phyloP scores from a whole-genome alignment of 495 filamentous ascomycete genomes.

The Penicillium paxilli region DNA sequence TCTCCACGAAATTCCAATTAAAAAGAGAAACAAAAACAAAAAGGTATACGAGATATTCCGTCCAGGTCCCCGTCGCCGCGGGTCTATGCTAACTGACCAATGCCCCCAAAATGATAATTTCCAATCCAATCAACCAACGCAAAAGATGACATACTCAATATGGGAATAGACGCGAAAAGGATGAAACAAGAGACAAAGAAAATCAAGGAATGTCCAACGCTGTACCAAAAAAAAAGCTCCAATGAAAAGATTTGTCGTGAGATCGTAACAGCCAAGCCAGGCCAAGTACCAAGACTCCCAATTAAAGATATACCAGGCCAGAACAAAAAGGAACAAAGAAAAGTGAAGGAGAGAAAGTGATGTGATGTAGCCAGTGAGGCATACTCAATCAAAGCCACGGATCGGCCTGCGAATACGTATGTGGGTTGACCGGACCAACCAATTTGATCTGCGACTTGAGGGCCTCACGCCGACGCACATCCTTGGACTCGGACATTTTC shows the following conservation, averaged over 20 bases:
- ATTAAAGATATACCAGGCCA: slow-evolving; percentile 1
- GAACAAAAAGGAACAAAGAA: slow-evolving; percentile 1
- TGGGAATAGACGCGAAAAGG: background rate
- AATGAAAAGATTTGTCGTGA: background rate
- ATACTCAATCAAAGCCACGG: slow-evolving; percentile 35
- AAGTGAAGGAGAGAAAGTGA: background rate
- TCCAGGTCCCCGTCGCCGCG: background rate
- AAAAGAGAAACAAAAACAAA: background rate
- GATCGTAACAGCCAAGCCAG: background rate
- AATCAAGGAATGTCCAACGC: background rate
- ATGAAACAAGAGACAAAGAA: background rate
- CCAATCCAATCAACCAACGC: background rate
- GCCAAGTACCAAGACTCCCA: background rate
- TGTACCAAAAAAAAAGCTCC: background rate
- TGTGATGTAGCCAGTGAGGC: background rate
- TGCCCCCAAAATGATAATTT: background rate
- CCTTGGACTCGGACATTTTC: slow-evolving; percentile 32
- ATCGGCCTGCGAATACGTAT: slow-evolving; percentile 30
- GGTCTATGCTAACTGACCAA: background rate
- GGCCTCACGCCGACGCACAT: slow-evolving; percentile 35
- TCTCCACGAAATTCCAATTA: background rate
- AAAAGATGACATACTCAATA: background rate
- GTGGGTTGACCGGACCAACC: slow-evolving; percentile 40
- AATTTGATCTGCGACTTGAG: slow-evolving; percentile 48
- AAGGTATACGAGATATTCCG: background rate